These are phyloP conservation scores for Kodamaea derodonti DNA, from an alignment of 1,139 yeast genomes.

Conservation along the genomic window DNA sequence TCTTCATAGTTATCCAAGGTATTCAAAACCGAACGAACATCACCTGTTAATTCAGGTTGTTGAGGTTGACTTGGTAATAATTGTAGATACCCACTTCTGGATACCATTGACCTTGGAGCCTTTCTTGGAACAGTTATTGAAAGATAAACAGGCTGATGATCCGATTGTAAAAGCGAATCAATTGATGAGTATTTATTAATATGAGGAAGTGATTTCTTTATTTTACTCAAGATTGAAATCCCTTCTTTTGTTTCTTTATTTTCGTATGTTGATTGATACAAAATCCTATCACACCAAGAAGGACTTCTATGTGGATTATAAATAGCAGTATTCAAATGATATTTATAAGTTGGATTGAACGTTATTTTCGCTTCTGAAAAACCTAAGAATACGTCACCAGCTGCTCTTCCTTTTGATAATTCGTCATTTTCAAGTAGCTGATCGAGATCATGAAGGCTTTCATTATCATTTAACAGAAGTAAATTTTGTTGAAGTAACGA, in stretches of 20 bases:
- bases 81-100: constrained; percentile 40
- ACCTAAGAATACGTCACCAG: constrained; percentile 52
- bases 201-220: constrained; percentile 16
- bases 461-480: constrained; percentile 7
- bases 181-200: constrained; percentile 41
- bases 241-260: constrained; percentile 6
- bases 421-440: constrained; percentile 52
- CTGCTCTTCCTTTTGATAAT: constrained; percentile 40
- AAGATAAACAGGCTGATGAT: constrained; percentile 45
- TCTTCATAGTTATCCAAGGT: constrained; percentile 13
- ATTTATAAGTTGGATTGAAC: constrained; percentile 80
- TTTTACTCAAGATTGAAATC: constrained; percentile 2
- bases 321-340: constrained; percentile 42
- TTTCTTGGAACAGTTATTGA: constrained; percentile 37
- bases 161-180: constrained; percentile 30
- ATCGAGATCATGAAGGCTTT: constrained; percentile 13
- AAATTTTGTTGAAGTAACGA: constrained; percentile 8
- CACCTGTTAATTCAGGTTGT: constrained; percentile 13
- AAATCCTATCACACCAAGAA: constrained; percentile 86
- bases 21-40: constrained; percentile 7
- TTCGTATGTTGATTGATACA: constrained; percentile 51
- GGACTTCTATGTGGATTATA: constrained; percentile 64
- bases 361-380: constrained; percentile 58
- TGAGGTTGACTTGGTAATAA: constrained; percentile 21
- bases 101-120: constrained; percentile 41